Base-by-base conservation (phyloP, 139 green algal species). In the Micractinium sp. region DNA sequence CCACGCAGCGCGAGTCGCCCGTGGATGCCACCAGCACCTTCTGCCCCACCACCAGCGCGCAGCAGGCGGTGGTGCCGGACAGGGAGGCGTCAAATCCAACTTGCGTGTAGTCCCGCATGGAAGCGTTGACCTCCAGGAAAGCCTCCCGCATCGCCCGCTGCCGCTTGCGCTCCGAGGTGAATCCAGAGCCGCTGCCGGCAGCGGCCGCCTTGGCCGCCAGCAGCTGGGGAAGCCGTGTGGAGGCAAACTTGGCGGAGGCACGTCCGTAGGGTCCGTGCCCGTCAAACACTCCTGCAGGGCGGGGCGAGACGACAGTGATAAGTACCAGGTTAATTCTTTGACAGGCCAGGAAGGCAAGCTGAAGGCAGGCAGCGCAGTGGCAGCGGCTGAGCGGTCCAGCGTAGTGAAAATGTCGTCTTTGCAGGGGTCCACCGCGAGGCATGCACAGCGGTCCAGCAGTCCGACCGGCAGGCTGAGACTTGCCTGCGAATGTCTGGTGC, bases 251-350 rank as follows among this genome's bases (percentile, higher is more conserved):
- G 20, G 91, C 87, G 53, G 91, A 91, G 74, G 38, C 29, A 31
- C 92, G 92, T 0, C 92, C 92, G 63, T 92, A 75, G 25, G 84
- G 78, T 33, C 92, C 92, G 78, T 94, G 92, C 0, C 92, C 92
- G 60, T 94, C 92, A 88, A 94, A 94, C 29, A 94, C 92, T 2
- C 63, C 63, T 71, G 63, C 47, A 56, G 47, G 9, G 47, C 47
- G 9, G n/a, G n/a, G n/a, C n/a, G n/a, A n/a, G n/a, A n/a, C n/a
- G n/a, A n/a, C n/a, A n/a, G n/a, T n/a, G n/a, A n/a, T n/a, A n/a
- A n/a, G n/a, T n/a, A n/a, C n/a, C n/a, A n/a, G n/a, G n/a, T n/a
- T n/a, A n/a, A n/a, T n/a, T n/a, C n/a, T n/a, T n/a, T n/a, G n/a
- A n/a, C n/a, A n/a, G n/a, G n/a, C n/a, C n/a, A n/a, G n/a, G n/a